Conservation (phyloP, 106 monocot genomes). For the Dactylorhiza incarnata region DNA sequence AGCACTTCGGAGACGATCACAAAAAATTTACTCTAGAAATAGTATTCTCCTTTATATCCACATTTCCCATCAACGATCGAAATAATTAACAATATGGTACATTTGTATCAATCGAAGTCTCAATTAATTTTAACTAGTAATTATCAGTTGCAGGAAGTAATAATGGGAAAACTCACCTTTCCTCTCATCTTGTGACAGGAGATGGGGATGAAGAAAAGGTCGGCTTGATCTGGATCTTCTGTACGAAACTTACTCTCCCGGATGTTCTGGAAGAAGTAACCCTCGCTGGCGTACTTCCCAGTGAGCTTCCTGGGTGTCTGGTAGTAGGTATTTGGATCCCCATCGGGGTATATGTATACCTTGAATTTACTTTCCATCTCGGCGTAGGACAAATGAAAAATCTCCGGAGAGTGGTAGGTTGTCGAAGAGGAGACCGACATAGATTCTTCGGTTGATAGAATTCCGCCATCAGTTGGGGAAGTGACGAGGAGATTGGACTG, state of each 20-base stretch:
- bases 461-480: background rate
- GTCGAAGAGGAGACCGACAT: slow-evolving; percentile 14
- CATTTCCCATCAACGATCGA: no score
- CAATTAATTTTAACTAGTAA: background rate
- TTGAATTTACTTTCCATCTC: slow-evolving; percentile 73
- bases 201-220: slow-evolving; percentile 89
- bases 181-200: slow-evolving; percentile 97
- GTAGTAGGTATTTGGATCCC: slow-evolving; percentile 78
- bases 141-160: background rate
- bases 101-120: background rate
- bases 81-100: background rate
- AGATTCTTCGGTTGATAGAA: background rate
- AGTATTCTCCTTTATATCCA: no score
- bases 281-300: slow-evolving; percentile 96
- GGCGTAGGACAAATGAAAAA: slow-evolving; percentile 48
- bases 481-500: slow-evolving; percentile 6
- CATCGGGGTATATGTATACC: slow-evolving; percentile 89
- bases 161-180: slow-evolving; percentile 35
- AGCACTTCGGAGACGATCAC: no score
- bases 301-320: slow-evolving; percentile 96
- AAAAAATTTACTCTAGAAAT: no score
- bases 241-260: slow-evolving; percentile 73
- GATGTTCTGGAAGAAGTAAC: slow-evolving; percentile 97
- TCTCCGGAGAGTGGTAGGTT: slow-evolving; percentile 68
- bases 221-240: slow-evolving; percentile 71